phyloP scores from a whole-genome alignment of 1,284 basidiomycete genomes.

The Pseudozyma tsukubaensis region DNA sequence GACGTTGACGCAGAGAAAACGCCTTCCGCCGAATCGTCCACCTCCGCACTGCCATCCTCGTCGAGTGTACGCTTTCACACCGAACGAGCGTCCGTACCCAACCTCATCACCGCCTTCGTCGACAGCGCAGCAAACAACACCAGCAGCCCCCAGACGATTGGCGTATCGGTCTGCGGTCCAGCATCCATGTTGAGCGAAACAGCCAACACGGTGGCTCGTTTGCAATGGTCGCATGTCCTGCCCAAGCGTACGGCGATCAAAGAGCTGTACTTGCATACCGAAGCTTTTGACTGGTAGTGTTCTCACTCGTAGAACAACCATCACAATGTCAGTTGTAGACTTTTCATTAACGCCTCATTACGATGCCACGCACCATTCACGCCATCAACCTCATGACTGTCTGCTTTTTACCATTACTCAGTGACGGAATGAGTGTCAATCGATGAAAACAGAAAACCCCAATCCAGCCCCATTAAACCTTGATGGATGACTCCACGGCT shows the following conservation, averaged over 20 bases:
- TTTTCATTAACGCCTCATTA: too few relatives aligned
- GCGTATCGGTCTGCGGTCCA: constrained; percentile 48
- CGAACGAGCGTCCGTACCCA: constrained; percentile 18
- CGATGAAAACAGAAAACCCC: constrained; percentile 37
- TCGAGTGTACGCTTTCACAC: constrained; percentile 14
- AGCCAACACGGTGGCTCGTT: constrained; percentile 24
- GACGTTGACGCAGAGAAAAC: neutral
- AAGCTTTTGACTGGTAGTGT: constrained; percentile 46
- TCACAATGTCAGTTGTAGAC: too few relatives aligned
- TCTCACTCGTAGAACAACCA: too few relatives aligned
- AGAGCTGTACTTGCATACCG: constrained; percentile 44
- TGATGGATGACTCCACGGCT: constrained; percentile 33
- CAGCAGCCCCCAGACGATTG: constrained; percentile 18
- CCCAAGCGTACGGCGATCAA: constrained; percentile 2
- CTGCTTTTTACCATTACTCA: too few relatives aligned
- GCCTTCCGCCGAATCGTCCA: too few relatives aligned
- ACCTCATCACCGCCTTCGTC: constrained; percentile 9
- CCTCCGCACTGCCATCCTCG: too few relatives aligned
- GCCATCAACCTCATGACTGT: too few relatives aligned
- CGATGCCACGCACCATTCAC: too few relatives aligned
- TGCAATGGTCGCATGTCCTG: constrained; percentile 43
- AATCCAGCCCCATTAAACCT: constrained; percentile 29
- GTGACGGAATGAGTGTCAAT: constrained; percentile 19
- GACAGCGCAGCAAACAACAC: neutral
- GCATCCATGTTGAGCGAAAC: constrained; percentile 44